Percentiles rank a stretch among this genome's conserved stretches.
Evolutionary conservation across 2,329 filamentous ascomycete genomes (phyloP).

Genomic region (Phyllosticta capitalensis): DNA sequence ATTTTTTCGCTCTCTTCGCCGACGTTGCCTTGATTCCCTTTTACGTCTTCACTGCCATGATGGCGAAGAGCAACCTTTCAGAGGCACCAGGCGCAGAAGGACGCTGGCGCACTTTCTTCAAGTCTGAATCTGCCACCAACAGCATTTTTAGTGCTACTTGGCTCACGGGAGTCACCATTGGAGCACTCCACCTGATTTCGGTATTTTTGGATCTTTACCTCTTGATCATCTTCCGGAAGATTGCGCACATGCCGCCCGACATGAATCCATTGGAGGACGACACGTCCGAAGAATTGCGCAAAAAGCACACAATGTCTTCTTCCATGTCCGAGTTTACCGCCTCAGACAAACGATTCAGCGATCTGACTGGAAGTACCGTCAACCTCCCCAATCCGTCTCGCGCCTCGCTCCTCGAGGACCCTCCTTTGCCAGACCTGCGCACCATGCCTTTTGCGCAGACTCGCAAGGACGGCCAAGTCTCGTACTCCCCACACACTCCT

Average conservation of each 20-base stretch:
- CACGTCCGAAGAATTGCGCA: slow-evolving; percentile 49
- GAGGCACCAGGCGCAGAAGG: slow-evolving; percentile 34
- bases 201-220: slow-evolving; percentile 65
- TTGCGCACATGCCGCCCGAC: slow-evolving; percentile 74
- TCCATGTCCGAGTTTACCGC: slow-evolving; percentile 20
- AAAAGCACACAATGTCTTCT: slow-evolving; percentile 61
- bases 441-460: slow-evolving; percentile 75
- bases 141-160: slow-evolving; percentile 59
- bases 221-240: slow-evolving; percentile 69
- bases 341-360: slow-evolving; percentile 46
- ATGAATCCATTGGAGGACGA: slow-evolving; percentile 91
- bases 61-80: slow-evolving; percentile 44
- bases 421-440: slow-evolving; percentile 32
- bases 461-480: slow-evolving; percentile 52
- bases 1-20: slow-evolving; percentile 67
- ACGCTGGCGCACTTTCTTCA: slow-evolving; percentile 63
- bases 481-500: slow-evolving; percentile 43
- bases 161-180: slow-evolving; percentile 54
- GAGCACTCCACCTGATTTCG: slow-evolving; percentile 61
- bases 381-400: slow-evolving; percentile 26
- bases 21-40: slow-evolving; percentile 60
- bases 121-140: slow-evolving; percentile 43
- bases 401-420: slow-evolving; percentile 23
- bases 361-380: slow-evolving; percentile 36
- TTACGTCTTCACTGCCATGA: slow-evolving; percentile 49